Base-by-base conservation (phyloP, 2,329 filamentous ascomycete genomes). In the Colletotrichum ledebouriae region DNA sequence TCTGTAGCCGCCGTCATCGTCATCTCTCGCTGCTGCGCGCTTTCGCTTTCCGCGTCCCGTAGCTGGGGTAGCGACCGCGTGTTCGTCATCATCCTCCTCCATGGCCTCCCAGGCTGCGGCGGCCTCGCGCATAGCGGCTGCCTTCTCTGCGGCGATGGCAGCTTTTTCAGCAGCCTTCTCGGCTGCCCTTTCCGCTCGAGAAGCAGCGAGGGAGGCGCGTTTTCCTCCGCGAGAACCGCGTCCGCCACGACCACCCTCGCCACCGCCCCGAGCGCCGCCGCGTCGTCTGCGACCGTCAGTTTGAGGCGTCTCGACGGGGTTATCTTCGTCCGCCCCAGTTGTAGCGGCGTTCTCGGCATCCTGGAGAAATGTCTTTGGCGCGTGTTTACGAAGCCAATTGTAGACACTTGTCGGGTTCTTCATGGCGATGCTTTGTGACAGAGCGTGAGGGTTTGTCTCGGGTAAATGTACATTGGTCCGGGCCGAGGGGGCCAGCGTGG, bases 321-420 rank as follows among this genome's bases (percentile, higher is more conserved):
- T 80, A 22, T 81, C 81, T 7, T 81, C 78, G 59, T 80, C 79
- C 22, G 80, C 77, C 46, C 71, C 73, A 64, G 72, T 72, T 65
- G 75, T 76, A 15, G 75, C 73, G 1, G 73, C 76, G 34, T 80
- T 79, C 73, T 91, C 89, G 63, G 89, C 88, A 74, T 94, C 92
- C 77, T 97, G 92, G 20, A 97, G 82, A 81, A 97, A 94, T 56
- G 94, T 90, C 78, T 95, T 90, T 3, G 94, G 92, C 67, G 93
- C 90, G 78, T 97, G 87, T 76, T 93, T 90, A 71, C 93, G 88
- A 12, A 99, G 87, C 96, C 96, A 99, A 78, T 97, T 98, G 82
- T 97, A 97, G 3, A 97, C 94, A 67, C 93, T 97, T 47, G 94
- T 92, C 0, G 94, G 94, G 77, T 98, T 98, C 73, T 84, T 82